Evolutionary conservation across 164 flowering plant genomes (phyloP), one percentile per base, ranked within the genome.

Genomic region (Pachysandra terminalis): DNA sequence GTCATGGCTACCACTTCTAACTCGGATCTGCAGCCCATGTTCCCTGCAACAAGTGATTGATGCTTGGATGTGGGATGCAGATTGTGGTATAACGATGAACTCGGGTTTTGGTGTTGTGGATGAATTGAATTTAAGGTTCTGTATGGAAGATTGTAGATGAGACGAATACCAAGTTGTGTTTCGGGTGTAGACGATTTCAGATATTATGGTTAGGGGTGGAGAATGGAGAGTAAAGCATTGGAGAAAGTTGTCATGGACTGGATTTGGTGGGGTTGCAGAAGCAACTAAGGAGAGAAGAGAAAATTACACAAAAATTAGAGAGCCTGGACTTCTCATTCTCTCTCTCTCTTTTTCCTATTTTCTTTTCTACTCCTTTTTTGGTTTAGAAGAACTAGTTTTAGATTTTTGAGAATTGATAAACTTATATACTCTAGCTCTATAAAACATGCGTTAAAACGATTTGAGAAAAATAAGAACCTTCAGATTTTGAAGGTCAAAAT

Each of bases 171-270:
- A 35, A 32, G 64, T 37, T 12, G 19, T 25, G 35, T 61, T 61
- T 35, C 14, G 64, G 24, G 26, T 61, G 51, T 61, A 40, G 4
- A 61, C 0, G 24, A 61, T 19, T 37, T 35, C n/a, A 23, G 49
- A 17, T 13, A 61, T 37, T 32, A 24, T 24, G 51, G 13, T 19
- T 7, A 25, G 40, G 19, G 49, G 49, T 3, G 37, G 22, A 27
- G 64, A 61, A 8, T 37, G 5, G 3, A 35, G 49, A 5, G 64
- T n/a, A 61, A 40, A 13, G 14, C 64, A 61, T 7, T 61, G 64
- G 23, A 61, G 64, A 61, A 61, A 61, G 37, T 15, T 59, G 7
- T 59, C 21, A 59, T 26, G 37, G 17, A 26, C 26, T 59, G 61
- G 1, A 59, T 28, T 10, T n/a, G n/a, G n/a, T 26, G 61, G 27